A percentile compares a stretch with the other conserved stretches of the same genome.
Evolutionary conservation across 192 early-diverging fungal species (phyloP).

Genomic region (Coemansia asiatica): DNA sequence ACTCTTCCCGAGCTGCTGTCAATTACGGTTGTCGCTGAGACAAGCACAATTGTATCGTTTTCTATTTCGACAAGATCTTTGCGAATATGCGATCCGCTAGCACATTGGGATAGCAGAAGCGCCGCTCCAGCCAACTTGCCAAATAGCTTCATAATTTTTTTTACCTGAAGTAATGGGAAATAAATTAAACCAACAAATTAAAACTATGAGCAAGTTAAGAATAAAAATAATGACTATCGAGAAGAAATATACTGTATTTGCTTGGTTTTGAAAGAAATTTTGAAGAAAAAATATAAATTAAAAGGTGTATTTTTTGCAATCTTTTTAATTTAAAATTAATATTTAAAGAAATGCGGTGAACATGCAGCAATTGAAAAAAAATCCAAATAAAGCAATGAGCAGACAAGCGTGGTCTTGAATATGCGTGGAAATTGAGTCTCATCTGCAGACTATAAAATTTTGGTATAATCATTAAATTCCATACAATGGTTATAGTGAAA

Average conservation of each 20-base stretch:
- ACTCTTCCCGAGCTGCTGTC: constrained; percentile 37
- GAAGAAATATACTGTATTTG: too few species aligned
- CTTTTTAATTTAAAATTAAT: neutral
- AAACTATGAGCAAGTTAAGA: neutral
- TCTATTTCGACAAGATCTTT: constrained; percentile 51
- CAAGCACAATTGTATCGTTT: constrained; percentile 36
- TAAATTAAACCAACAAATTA: too few species aligned
- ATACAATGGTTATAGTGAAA: neutral
- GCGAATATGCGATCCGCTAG: constrained; percentile 34
- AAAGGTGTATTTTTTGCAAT: neutral
- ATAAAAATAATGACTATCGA: neutral
- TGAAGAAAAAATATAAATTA: too few species aligned
- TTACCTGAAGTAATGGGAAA: too few species aligned
- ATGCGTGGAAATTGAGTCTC: neutral
- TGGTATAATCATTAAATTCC: neutral
- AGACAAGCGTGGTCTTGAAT: constrained; percentile 1
- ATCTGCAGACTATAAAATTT: neutral
- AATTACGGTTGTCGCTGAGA: constrained; percentile 38
- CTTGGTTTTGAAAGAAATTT: too few species aligned
- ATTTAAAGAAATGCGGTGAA: neutral
- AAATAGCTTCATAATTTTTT: constrained; percentile 25
- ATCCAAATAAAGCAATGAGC: neutral
- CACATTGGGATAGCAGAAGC: constrained; percentile 14
- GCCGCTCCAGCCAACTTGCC: constrained; percentile 14
- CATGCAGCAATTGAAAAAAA: neutral